Conservation (phyloP, 73 alveolate genomes). For the Paraurostyla sp. region DNA sequence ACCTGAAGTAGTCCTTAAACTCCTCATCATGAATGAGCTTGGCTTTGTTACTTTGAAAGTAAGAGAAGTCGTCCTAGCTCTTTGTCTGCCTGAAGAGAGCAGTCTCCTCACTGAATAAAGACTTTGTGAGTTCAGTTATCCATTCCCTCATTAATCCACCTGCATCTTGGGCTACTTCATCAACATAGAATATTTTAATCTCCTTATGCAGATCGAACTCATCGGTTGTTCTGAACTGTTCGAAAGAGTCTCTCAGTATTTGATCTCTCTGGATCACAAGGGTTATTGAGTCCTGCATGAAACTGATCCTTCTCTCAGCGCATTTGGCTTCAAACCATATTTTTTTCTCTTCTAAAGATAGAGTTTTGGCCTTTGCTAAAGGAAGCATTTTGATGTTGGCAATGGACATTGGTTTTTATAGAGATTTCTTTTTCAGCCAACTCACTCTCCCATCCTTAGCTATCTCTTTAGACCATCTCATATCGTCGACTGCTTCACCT, state of each 20-base stretch:
- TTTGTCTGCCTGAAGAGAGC: constrained; percentile 66
- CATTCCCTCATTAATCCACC: constrained; percentile 89
- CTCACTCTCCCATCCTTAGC: background rate
- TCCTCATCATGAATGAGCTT: background rate
- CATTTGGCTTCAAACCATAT: constrained; percentile 63
- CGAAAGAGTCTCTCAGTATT: constrained; percentile 49
- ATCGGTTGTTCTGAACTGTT: constrained; percentile 68
- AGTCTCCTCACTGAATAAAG: constrained; percentile 68
- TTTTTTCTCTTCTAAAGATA: constrained; percentile 49
- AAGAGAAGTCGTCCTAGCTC: constrained; percentile 40
- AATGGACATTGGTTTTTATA: background rate
- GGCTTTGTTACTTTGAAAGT: background rate
- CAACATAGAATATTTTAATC: constrained; percentile 80
- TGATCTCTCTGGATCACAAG: constrained; percentile 50
- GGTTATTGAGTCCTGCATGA: constrained; percentile 58
- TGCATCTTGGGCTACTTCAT: constrained; percentile 86
- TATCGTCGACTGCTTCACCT: background rate
- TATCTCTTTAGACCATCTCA: background rate
- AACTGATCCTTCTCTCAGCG: constrained; percentile 45
- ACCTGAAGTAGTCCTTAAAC: constrained; percentile 41
- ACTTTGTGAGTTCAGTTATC: constrained; percentile 75
- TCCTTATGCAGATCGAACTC: constrained; percentile 79
- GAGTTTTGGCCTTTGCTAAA: background rate
- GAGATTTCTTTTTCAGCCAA: background rate
- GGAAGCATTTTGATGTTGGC: background rate